These are phyloP conservation scores for Bromus sterilis DNA, from an alignment of 176 grass and related monocot genomes.

Conservation along the genomic window DNA sequence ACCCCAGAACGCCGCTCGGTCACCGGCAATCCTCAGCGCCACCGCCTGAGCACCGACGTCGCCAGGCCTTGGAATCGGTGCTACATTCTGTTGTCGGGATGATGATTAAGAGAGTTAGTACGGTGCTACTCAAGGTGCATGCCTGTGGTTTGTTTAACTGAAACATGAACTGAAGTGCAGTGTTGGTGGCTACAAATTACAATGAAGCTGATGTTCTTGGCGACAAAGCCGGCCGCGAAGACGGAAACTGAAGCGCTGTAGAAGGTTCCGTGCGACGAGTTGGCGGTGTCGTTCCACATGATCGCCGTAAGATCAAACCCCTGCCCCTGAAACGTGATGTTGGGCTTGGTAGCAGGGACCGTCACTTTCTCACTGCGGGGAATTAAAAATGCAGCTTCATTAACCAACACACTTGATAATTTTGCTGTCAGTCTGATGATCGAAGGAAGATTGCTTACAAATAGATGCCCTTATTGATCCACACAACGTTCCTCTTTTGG, in stretches of 20 bases:
- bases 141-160: background rate
- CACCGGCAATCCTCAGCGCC: slow-evolving; percentile 56
- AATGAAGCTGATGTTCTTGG: slow-evolving; percentile 87
- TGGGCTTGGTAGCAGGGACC: slow-evolving; percentile 55
- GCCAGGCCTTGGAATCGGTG: slow-evolving; percentile 71
- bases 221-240: slow-evolving; percentile 51
- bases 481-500: slow-evolving; percentile 57
- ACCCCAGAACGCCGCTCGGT: slow-evolving; percentile 78
- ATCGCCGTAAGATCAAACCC: slow-evolving; percentile 66
- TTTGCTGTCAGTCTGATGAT: background rate
- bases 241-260: slow-evolving; percentile 56
- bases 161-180: background rate
- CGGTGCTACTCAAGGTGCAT: background rate
- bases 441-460: slow-evolving; percentile 42
- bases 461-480: slow-evolving; percentile 88
- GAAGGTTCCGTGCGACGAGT: slow-evolving; percentile 71
- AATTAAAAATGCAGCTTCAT: slow-evolving; percentile 17
- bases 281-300: slow-evolving; percentile 82
- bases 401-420: slow-evolving; percentile 5
- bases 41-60: slow-evolving; percentile 61
- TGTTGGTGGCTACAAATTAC: slow-evolving; percentile 48
- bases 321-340: slow-evolving; percentile 91
- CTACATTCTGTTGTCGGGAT: slow-evolving; percentile 58
- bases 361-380: slow-evolving; percentile 88
- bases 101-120: background rate